These are phyloP conservation scores for Paxillus ammoniavirescens DNA, from an alignment of 768 basidiomycete genomes.

Conservation along the genomic window DNA sequence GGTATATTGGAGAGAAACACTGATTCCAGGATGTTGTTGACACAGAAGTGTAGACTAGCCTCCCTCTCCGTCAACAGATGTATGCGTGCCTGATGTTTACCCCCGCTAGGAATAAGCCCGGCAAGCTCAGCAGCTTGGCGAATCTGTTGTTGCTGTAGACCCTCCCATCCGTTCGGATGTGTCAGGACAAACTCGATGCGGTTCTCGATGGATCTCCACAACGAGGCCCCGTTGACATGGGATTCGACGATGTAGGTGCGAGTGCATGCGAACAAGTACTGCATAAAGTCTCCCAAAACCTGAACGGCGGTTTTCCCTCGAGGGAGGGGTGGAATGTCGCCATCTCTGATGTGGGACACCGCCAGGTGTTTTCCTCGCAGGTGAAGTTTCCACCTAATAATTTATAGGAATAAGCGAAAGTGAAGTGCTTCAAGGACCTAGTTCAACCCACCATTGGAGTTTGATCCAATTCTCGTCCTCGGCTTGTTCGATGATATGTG, in stretches of 20 bases:
- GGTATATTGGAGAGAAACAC: constrained; percentile 19
- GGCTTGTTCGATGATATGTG: constrained; percentile 36
- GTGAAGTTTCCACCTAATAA: constrained; percentile 34
- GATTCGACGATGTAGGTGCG: constrained; percentile 15
- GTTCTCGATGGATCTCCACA: no score
- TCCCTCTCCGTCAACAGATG: constrained; percentile 28
- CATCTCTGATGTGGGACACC: constrained; percentile 20
- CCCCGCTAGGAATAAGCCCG: constrained; percentile 14
- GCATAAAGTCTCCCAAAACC: constrained; percentile 28
- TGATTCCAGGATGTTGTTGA: constrained; percentile 39
- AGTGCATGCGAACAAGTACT: constrained; percentile 25
- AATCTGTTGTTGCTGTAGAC: no score
- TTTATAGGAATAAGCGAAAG: background rate
- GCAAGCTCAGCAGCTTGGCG: no score
- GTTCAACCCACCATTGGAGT: constrained; percentile 45
- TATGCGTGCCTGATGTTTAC: constrained; percentile 13
- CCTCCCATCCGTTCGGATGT: no score
- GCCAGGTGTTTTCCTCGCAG: constrained; percentile 28
- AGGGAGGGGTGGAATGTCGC: constrained; percentile 25
- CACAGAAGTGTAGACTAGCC: constrained; percentile 35
- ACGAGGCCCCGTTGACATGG: no score
- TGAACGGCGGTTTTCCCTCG: constrained; percentile 15
- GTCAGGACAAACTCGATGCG: no score
- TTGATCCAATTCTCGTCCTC: constrained; percentile 38
- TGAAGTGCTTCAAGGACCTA: no score